These are phyloP conservation scores for Hirschfeldia incana DNA, from an alignment of 345 rosid genomes.

Conservation along the genomic window DNA sequence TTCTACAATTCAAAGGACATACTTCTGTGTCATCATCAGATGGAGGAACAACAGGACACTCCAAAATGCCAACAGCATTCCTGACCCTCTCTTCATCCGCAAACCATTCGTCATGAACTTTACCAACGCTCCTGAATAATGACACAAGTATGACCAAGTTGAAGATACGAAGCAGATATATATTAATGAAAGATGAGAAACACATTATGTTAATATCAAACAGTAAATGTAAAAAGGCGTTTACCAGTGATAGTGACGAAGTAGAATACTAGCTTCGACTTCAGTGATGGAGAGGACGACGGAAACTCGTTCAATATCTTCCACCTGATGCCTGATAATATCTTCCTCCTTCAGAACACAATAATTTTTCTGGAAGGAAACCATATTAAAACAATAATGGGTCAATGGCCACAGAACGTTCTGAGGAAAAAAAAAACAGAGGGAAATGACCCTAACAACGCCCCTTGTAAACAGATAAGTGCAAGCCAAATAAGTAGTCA, in stretches of 20 bases:
- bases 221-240: neutral
- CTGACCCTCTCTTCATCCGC: slow-evolving; percentile 82
- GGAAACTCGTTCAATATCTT: neutral
- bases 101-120: slow-evolving; percentile 95
- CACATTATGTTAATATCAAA: neutral
- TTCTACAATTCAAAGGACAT: slow-evolving; percentile 28
- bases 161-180: neutral
- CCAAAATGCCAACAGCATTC: slow-evolving; percentile 79
- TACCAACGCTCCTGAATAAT: slow-evolving; percentile 76
- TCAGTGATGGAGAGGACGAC: neutral
- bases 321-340: neutral
- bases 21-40: slow-evolving; percentile 3
- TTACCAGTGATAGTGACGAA: slow-evolving; percentile 47
- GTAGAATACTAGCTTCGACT: neutral
- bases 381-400: slow-evolving; percentile 1
- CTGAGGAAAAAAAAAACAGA: neutral
- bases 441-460: neutral
- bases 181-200: slow-evolving; percentile 10
- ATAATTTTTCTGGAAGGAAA: neutral
- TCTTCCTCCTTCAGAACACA: neutral
- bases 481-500: slow-evolving; percentile 2
- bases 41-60: slow-evolving; percentile 52
- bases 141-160: slow-evolving; percentile 17
- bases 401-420: slow-evolving; percentile 19
- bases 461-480: neutral